Conservation (phyloP, 78 protist species). For the Dictyostelium citrinum region DNA sequence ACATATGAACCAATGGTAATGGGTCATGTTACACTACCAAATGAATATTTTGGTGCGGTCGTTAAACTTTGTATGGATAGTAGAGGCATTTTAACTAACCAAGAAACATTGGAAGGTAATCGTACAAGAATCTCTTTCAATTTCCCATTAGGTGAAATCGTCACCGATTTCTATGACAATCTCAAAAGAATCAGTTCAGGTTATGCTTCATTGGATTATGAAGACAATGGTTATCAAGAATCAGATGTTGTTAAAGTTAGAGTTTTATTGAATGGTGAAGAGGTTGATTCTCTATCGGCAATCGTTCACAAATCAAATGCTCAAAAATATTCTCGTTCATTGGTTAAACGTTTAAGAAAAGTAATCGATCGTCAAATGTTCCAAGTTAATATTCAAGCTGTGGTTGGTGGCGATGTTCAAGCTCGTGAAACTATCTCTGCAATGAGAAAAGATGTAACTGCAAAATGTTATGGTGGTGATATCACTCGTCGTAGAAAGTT, state of each 20-base stretch:
- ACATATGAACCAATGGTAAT: conserved; percentile 84
- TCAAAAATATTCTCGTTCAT: not conserved
- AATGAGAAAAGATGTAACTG: conserved; percentile 90
- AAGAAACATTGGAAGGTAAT: conserved; percentile 54
- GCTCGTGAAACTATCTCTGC: conserved; percentile 89
- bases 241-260: conserved; percentile 75
- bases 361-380: conserved; percentile 78
- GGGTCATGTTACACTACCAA: conserved; percentile 77
- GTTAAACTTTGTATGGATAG: conserved; percentile 61
- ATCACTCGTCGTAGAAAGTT: conserved; percentile 91
- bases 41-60: conserved; percentile 79
- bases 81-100: conserved; percentile 41
- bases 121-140: conserved; percentile 47
- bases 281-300: conserved; percentile 85
- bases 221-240: conserved; percentile 69
- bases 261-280: conserved; percentile 82
- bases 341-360: conserved; percentile 47
- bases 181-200: conserved; percentile 83
- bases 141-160: conserved; percentile 90
- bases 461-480: conserved; percentile 96
- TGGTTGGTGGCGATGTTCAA: conserved; percentile 75
- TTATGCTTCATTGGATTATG: conserved; percentile 92
- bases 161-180: conserved; percentile 84
- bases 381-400: conserved; percentile 88
- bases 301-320: conserved; percentile 65